These are phyloP conservation scores for Sonneratia caseolaris DNA, from an alignment of 345 rosid species.

Conservation along the genomic window DNA sequence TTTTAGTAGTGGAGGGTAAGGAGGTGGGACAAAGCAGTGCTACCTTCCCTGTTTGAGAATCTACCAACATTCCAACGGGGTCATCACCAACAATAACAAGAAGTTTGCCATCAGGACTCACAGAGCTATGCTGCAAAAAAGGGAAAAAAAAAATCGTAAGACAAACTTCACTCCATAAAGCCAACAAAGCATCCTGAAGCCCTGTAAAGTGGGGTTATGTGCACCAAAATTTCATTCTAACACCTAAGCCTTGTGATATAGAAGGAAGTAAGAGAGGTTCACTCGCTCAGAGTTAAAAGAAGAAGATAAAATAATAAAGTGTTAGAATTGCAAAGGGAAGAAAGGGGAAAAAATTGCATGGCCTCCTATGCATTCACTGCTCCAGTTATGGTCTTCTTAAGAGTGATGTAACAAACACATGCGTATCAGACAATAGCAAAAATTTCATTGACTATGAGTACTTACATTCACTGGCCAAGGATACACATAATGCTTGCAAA, in stretches of 20 bases:
- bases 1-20: background rate
- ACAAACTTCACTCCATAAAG: background rate
- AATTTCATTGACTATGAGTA: background rate
- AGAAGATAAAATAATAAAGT: background rate
- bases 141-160: too few relatives aligned
- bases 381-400: too few relatives aligned
- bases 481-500: conserved; percentile 32
- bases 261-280: background rate
- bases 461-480: conserved; percentile 57
- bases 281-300: background rate
- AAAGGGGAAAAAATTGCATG: background rate
- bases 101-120: conserved; percentile 46
- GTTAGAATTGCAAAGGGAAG: background rate
- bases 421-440: too few relatives aligned
- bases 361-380: too few relatives aligned
- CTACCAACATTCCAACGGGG: conserved; percentile 36
- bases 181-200: background rate
- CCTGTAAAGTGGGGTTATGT: background rate
- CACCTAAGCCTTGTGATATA: background rate
- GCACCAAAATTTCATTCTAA: background rate
- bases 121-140: conserved; percentile 31
- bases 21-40: background rate
- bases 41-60: conserved; percentile 46
- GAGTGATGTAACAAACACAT: background rate
- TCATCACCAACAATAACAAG: conserved; percentile 44